Evolutionary conservation across 129 eudicot species (phyloP).

Genomic region (Pittosporum tobira): DNA sequence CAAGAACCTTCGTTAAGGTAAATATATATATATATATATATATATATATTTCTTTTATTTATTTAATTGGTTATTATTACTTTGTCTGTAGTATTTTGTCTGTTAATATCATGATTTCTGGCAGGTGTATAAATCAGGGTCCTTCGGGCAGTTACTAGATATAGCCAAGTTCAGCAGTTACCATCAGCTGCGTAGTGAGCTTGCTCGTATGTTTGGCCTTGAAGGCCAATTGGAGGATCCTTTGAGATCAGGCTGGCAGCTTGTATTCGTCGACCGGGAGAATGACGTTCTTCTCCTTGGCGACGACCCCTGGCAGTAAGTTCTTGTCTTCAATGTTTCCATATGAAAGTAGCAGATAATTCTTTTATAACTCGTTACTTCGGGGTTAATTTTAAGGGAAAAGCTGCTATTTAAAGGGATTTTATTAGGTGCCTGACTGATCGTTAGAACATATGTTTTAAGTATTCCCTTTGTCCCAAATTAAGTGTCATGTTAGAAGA

Average conservation of each 20-base stretch:
- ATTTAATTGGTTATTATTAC: too few relatives aligned
- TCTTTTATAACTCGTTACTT: not conserved
- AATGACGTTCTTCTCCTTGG: conserved; percentile 84
- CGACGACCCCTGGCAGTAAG: conserved; percentile 97
- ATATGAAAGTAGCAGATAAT: not conserved
- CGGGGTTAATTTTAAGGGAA: not conserved
- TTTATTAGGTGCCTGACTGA: not conserved
- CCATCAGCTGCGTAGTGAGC: conserved; percentile 73
- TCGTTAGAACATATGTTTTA: too few relatives aligned
- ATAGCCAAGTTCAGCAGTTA: conserved; percentile 81
- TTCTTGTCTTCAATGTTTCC: not conserved
- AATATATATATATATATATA: too few relatives aligned
- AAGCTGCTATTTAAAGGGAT: not conserved
- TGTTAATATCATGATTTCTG: too few relatives aligned
- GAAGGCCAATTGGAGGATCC: conserved; percentile 94
- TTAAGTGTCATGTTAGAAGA: too few relatives aligned
- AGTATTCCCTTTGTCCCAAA: too few relatives aligned
- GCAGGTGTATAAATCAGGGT: conserved; percentile 84
- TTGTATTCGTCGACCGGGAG: conserved; percentile 89
- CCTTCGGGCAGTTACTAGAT: conserved; percentile 69
- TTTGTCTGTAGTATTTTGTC: too few relatives aligned
- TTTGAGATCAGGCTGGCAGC: conserved; percentile 99
- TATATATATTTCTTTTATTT: too few relatives aligned
- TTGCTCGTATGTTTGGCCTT: conserved; percentile 84
- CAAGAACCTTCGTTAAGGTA: conserved; percentile 77